A percentile compares a stretch with the other conserved stretches of the same genome.
phyloP scores from a whole-genome alignment of 2,329 filamentous ascomycete genomes.

The Clonostachys rosea region DNA sequence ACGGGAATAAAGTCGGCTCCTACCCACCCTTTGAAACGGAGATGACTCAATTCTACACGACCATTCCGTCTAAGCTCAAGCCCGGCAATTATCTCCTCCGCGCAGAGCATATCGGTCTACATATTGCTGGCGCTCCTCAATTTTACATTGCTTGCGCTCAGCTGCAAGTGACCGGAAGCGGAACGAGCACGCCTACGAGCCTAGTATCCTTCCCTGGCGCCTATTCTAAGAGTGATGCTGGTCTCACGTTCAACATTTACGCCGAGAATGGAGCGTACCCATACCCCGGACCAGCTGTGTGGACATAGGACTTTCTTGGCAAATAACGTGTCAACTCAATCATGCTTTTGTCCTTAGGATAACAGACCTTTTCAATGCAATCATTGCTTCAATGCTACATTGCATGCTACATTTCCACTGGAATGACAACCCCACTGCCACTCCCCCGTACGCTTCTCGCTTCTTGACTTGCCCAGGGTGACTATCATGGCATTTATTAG shows the following conservation, averaged over 20 bases:
- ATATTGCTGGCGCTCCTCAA: constrained; percentile 22
- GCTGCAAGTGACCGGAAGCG: constrained; percentile 15
- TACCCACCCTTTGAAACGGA: constrained; percentile 51
- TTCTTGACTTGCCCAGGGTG: too few species aligned
- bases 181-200: constrained; percentile 20
- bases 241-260: constrained; percentile 26
- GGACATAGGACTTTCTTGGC: background rate
- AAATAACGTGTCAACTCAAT: too few species aligned
- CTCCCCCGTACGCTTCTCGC: too few species aligned
- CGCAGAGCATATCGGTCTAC: constrained; percentile 35
- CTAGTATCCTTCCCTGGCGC: constrained; percentile 29
- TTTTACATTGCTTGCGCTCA: constrained; percentile 17
- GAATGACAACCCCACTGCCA: too few species aligned
- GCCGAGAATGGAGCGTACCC: constrained; percentile 11
- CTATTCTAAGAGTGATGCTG: constrained; percentile 25
- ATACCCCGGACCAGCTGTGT: constrained; percentile 4
- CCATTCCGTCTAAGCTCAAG: constrained; percentile 27
- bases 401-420: too few species aligned
- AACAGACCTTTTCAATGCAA: too few species aligned
- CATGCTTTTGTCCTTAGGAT: too few species aligned
- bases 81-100: constrained; percentile 35
- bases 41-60: constrained; percentile 35
- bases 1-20: constrained; percentile 15
- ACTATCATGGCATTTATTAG: too few species aligned
- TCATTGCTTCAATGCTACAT: too few species aligned